Evolutionary conservation across 345 rosid species (phyloP), one percentile per base, ranked within the genome.

Genomic region (Gossypium rotundifolium): DNA sequence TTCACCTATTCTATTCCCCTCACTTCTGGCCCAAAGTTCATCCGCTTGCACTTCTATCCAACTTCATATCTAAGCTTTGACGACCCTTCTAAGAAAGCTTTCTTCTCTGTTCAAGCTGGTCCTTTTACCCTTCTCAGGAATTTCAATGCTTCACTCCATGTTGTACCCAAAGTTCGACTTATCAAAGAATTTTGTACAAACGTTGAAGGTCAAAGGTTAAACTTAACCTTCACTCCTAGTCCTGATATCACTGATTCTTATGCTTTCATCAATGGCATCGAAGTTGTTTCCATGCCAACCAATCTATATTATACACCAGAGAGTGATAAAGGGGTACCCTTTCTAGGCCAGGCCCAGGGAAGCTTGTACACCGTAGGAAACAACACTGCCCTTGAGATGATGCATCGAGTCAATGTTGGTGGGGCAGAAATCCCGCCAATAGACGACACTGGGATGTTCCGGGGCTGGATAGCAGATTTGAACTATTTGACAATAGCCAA

Each of bases 201-300:
- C 0, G 18, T 51, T 14, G 55, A 51, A 1, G 9, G 17, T 25
- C 53, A 55, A 20, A 23, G 9, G 25, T n/a, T 70, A 25, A 17
- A 52, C 23, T 29, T 73, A 22, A 73, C 29, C 10, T 58, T 73
- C 27, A 73, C 16, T 1, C 74, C 74, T 0, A 65, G 17, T 65
- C 61, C 62, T 52, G 61, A 70, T 23, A 23, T 46, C 27, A 6
- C 23, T 6, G 16, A 16, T 5, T 73, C 75, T 6, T 80, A 69
- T 22, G 83, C 79, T 17, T 76, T 84, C 33, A 70, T 82, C 71
- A 84, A 82, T 29, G 84, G 78, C 23, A 76, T 84, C 2, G 83
- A 84, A 73, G 40, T 84, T 9, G 76, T 84, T n/a, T 82, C 85
- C 8, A 76, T 80, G 78, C 85, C 85, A 0, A 52, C 22, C 53